Conservation (phyloP, 2,329 filamentous ascomycete genomes). For the Dryadomyces quercus-mongolicae region DNA sequence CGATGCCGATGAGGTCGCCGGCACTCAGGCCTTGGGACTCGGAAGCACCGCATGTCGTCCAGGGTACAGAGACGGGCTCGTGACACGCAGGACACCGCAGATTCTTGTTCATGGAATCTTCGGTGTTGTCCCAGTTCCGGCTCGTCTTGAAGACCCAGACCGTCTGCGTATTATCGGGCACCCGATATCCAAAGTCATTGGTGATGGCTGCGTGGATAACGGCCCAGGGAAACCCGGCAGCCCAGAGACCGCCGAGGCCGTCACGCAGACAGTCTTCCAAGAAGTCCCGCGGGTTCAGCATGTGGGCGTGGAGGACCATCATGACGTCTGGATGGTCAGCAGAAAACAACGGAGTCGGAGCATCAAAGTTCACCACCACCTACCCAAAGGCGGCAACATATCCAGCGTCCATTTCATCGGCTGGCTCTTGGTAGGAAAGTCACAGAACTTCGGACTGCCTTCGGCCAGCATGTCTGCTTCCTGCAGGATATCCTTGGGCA, state of each 20-base stretch:
- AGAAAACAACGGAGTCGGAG: not conserved
- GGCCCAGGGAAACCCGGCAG: conserved; percentile 53
- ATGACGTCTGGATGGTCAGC: conserved; percentile 44
- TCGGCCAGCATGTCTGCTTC: conserved; percentile 22
- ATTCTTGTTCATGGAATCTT: conserved; percentile 34
- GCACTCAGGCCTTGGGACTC: not conserved
- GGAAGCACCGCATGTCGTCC: conserved; percentile 41
- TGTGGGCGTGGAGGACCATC: conserved; percentile 71
- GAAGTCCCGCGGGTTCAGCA: conserved; percentile 65
- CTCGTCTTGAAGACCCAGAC: conserved; percentile 36
- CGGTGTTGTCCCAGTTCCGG: conserved; percentile 45
- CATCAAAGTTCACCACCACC: not conserved
- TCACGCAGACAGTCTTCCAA: conserved; percentile 59
- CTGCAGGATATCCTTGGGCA: conserved; percentile 19
- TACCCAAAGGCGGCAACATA: conserved; percentile 10
- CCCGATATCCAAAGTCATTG: conserved; percentile 42
- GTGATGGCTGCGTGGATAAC: conserved; percentile 46
- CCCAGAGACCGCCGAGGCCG: conserved; percentile 44
- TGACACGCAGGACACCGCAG: conserved; percentile 46
- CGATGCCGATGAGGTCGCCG: conserved; percentile 31
- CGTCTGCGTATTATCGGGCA: conserved; percentile 27
- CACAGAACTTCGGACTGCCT: conserved; percentile 15
- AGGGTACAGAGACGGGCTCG: conserved; percentile 32
- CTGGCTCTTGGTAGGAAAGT: conserved; percentile 18
- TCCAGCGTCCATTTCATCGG: not conserved